These are phyloP conservation scores for Oryza nivara DNA, from an alignment of 176 grass and related monocot species.

Conservation along the genomic window DNA sequence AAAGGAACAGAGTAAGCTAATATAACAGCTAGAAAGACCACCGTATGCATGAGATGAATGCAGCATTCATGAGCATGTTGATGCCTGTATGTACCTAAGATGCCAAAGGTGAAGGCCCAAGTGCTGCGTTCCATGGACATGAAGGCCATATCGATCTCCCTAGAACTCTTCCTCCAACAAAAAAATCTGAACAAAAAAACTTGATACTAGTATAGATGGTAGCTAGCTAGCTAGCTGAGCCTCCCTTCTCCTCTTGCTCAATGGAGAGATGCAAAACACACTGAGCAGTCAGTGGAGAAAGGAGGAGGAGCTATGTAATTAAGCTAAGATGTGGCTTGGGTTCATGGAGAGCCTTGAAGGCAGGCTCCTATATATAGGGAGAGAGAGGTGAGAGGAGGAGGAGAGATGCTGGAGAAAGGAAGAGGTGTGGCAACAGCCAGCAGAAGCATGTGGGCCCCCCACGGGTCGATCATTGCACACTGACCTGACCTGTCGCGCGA, in stretches of 20 bases:
- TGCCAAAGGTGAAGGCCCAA: slow-evolving; percentile 95
- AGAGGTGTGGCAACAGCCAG: neutral
- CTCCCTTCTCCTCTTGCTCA: slow-evolving; percentile 41
- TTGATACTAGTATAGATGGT: neutral
- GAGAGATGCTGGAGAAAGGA: neutral
- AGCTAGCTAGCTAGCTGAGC: slow-evolving; percentile 1
- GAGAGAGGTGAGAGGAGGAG: neutral
- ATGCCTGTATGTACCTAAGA: slow-evolving; percentile 65
- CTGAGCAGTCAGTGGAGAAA: slow-evolving; percentile 37
- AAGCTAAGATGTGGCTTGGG: slow-evolving; percentile 25
- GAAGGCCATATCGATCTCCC: slow-evolving; percentile 60
- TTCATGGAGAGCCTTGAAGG: slow-evolving; percentile 31
- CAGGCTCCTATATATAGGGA: slow-evolving; percentile 40
- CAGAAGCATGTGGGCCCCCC: neutral
- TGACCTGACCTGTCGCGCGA: slow-evolving; percentile 32
- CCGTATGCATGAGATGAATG: neutral
- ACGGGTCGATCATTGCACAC: slow-evolving; percentile 41
- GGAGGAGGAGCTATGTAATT: neutral
- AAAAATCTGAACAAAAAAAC: neutral
- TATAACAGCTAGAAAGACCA: neutral
- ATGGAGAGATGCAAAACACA: neutral
- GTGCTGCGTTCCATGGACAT: slow-evolving; percentile 71
- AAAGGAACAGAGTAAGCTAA: neutral
- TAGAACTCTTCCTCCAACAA: neutral
- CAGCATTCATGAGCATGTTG: neutral